Percentiles rank a stretch among this genome's conserved stretches.
phyloP scores from a whole-genome alignment of 306 rosid genomes.

The Carpinus fangiana region DNA sequence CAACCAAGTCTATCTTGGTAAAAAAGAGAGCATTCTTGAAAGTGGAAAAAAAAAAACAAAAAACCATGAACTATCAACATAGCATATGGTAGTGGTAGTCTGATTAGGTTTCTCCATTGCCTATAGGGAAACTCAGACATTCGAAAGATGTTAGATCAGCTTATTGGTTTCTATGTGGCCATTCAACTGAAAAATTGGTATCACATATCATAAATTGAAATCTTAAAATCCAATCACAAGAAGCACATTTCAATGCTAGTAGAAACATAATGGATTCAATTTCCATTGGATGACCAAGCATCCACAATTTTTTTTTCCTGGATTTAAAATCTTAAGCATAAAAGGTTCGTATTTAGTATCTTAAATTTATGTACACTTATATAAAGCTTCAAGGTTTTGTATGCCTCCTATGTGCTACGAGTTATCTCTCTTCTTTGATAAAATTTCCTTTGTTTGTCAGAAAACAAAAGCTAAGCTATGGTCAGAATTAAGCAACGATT shows the following conservation, averaged over 20 bases:
- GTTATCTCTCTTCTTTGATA: not conserved
- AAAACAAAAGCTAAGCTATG: conserved; percentile 1
- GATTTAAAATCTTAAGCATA: not conserved
- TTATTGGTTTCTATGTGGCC: not conserved
- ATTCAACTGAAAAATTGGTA: not conserved
- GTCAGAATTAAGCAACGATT: not conserved
- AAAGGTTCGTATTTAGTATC: not conserved
- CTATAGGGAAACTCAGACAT: not conserved
- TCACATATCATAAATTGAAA: not conserved
- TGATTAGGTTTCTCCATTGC: conserved; percentile 1
- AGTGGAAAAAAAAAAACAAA: not conserved
- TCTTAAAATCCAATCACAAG: not conserved
- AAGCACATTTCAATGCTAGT: not conserved
- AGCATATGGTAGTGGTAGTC: not conserved
- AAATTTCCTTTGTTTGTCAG: not conserved
- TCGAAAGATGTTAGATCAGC: not conserved
- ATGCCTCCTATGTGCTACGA: not conserved
- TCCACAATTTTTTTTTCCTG: not conserved
- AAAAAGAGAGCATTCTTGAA: not conserved
- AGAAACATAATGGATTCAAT: not conserved
- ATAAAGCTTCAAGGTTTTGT: not conserved
- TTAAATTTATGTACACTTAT: not conserved
- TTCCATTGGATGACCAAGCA: not conserved
- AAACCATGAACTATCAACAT: not conserved
- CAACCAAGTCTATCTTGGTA: not conserved